phyloP scores from a whole-genome alignment of 805 yeast genomes.

The Candida sonorensis region DNA sequence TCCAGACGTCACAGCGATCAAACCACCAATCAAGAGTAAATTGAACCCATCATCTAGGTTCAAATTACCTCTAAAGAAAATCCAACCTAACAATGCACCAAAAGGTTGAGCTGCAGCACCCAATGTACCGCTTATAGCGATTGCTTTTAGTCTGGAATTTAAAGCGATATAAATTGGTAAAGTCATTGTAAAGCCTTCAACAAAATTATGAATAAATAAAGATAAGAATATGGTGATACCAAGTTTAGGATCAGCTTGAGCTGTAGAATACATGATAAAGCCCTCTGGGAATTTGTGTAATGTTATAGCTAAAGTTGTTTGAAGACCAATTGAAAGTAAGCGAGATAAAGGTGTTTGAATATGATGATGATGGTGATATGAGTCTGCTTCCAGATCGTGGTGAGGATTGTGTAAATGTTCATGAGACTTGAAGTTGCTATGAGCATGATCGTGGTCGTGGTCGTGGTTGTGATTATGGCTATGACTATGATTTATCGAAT shows the following conservation, averaged over 20 bases:
- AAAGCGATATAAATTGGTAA: constrained; percentile 81
- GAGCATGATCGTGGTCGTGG: neutral
- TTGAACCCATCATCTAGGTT: constrained; percentile 30
- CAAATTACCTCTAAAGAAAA: constrained; percentile 34
- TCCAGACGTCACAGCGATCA: constrained; percentile 75
- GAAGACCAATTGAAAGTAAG: constrained; percentile 80
- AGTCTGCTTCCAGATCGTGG: neutral
- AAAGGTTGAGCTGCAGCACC: constrained; percentile 87
- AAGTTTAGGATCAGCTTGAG: constrained; percentile 56
- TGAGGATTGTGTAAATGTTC: constrained; percentile 8
- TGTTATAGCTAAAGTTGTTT: constrained; percentile 81
- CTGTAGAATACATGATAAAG: constrained; percentile 75
- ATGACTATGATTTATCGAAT: neutral
- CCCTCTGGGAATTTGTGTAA: constrained; percentile 96
- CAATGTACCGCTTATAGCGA: constrained; percentile 54
- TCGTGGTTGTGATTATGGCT: too few relatives aligned
- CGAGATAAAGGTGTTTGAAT: constrained; percentile 70
- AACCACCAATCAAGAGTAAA: constrained; percentile 47
- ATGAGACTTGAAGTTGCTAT: neutral
- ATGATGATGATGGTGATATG: constrained; percentile 65
- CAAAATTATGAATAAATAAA: constrained; percentile 80
- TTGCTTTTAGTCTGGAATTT: constrained; percentile 52
- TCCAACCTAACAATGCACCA: constrained; percentile 72
- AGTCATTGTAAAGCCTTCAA: constrained; percentile 93
- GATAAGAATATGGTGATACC: constrained; percentile 82